Percentiles rank a stretch among this genome's conserved stretches.
Evolutionary conservation across 495 filamentous ascomycete genomes (phyloP).

Genomic region (Annulohypoxylon stygium): DNA sequence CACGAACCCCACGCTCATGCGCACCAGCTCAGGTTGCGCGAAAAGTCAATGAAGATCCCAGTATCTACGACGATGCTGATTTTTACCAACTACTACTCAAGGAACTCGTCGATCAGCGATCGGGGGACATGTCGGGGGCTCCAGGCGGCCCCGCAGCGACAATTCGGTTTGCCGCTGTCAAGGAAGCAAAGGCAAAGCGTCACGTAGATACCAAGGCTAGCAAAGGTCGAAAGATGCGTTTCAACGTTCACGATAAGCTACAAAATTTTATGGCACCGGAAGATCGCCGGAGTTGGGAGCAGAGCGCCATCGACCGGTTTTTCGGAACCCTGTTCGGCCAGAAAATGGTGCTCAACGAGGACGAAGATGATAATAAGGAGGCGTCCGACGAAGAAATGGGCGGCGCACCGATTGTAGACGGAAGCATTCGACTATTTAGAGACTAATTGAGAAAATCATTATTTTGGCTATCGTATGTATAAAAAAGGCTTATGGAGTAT

Average conservation of each 20-base stretch:
- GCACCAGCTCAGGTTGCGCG: constrained; percentile 73
- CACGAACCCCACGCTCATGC: constrained; percentile 76
- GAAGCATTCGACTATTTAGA: constrained; percentile 81
- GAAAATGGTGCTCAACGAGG: constrained; percentile 79
- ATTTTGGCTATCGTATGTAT: constrained; percentile 9
- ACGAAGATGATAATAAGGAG: constrained; percentile 66
- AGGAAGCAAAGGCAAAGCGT: constrained; percentile 84
- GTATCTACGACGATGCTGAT: constrained; percentile 89
- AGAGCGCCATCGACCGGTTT: constrained; percentile 82
- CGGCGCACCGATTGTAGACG: constrained; percentile 70
- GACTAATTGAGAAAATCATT: constrained; percentile 51
- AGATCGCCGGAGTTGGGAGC: constrained; percentile 81
- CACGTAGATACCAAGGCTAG: constrained; percentile 92
- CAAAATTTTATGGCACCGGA: constrained; percentile 98
- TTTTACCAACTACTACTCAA: constrained; percentile 88
- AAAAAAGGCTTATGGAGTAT: not conserved
- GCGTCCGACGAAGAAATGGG: constrained; percentile 66
- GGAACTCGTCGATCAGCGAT: constrained; percentile 89
- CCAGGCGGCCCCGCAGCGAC: constrained; percentile 60
- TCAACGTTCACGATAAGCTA: constrained; percentile 94
- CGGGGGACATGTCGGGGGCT: constrained; percentile 66
- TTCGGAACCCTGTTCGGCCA: constrained; percentile 90
- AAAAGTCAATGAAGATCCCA: constrained; percentile 63
- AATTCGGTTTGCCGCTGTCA: constrained; percentile 72
- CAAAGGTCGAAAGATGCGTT: constrained; percentile 93